Percentiles rank a stretch among this genome's conserved stretches.
Evolutionary conservation across 2,329 filamentous ascomycete genomes (phyloP).

Genomic region (Phoma sp.): DNA sequence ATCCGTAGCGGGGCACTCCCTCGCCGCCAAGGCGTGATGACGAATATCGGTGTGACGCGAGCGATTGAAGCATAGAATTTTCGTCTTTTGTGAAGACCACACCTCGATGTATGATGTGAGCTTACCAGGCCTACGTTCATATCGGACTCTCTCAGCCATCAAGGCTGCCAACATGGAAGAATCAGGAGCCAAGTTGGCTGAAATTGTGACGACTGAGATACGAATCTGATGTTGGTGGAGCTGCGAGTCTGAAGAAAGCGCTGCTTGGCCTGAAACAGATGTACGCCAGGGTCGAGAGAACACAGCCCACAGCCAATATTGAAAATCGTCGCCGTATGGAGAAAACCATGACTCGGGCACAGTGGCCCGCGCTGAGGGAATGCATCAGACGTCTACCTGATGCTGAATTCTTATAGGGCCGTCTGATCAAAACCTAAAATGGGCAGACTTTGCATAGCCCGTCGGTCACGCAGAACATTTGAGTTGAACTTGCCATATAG

Average conservation of each 20-base stretch:
- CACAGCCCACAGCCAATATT: neutral
- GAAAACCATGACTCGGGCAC: neutral
- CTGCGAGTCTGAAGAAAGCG: neutral
- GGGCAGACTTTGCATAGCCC: no score
- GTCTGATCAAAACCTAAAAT: no score
- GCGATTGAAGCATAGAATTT: neutral
- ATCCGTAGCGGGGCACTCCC: neutral
- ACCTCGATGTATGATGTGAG: slow-evolving; percentile 10
- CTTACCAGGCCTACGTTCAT: slow-evolving; percentile 22
- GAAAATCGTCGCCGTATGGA: neutral
- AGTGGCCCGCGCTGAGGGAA: no score
- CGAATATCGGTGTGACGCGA: slow-evolving; percentile 6
- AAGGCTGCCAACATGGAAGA: neutral
- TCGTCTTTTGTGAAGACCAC: neutral
- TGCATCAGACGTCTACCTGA: no score
- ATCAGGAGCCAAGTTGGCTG: slow-evolving; percentile 1
- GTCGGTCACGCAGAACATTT: no score
- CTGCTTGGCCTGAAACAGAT: slow-evolving; percentile 3
- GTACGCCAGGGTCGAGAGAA: neutral
- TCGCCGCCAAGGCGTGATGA: slow-evolving; percentile 5
- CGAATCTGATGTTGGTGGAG: slow-evolving; percentile 1
- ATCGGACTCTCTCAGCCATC: slow-evolving; percentile 11
- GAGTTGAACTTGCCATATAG: no score
- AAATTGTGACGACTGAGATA: neutral
- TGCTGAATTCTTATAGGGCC: no score